Evolutionary conservation across 768 basidiomycete species (phyloP), one percentile per base, ranked within the genome.

Genomic region (Trametes maxima): DNA sequence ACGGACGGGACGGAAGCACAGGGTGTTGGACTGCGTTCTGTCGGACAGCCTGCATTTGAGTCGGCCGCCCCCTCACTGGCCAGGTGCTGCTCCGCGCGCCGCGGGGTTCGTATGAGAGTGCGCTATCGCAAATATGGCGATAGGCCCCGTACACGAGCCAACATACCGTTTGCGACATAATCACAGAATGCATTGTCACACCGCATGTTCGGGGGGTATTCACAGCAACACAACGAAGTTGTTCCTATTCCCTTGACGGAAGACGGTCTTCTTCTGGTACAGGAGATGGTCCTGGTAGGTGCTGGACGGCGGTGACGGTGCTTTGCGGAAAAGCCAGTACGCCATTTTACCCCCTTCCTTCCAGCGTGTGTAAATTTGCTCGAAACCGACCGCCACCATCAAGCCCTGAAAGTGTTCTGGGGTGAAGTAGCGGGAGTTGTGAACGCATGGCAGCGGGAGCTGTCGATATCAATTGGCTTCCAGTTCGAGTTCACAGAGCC

Each of bases 381-480:
- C 68, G 69, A 94, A 95, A 0, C 92, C 92, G 6, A 93, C 70
- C 6, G 74, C 67, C 0, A 69, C 58, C 87, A 93, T 87, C 44
- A 93, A 74, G 2, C 70, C 70, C 22, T 73, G 73, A 7, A 95
- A 78, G 46, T 81, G 82, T 19, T 83, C 80, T 17, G 82, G 77
- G 11, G 87, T 83, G 64, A 92, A 74, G 71, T 95, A 95, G 14
- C 95, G 85, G 4, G 94, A 95, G 72, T 97, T 97, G 28, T 79
- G 72, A 14, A 95, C 80, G 70, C 95, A 97, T 3, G 95, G 88
- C 17, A 89, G 78, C 2, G 95, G 95, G 12, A 97, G 84, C 91
- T 93, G 60, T 37, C 13, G 19, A 28, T 22, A n/a, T 16, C 12
- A 19, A 19, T 22, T 42, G 28, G 25, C n/a, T 19, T 10, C 40